phyloP scores from a whole-genome alignment of 495 filamentous ascomycete species.

The Cercophora scortea region DNA sequence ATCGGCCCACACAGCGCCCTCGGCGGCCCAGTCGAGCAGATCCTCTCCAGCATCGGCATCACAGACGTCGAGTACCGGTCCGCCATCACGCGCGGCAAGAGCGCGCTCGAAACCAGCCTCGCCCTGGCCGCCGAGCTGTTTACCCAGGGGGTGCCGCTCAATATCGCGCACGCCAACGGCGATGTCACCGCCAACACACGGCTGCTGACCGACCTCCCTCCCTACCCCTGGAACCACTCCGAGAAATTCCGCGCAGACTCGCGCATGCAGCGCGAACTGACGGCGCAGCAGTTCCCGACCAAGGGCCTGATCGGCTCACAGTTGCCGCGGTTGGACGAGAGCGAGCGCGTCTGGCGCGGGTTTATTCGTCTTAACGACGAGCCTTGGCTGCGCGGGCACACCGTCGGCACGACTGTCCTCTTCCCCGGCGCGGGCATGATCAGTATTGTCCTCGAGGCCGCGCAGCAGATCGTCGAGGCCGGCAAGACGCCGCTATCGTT shows the following conservation, averaged over 20 bases:
- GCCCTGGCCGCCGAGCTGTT: constrained; percentile 28
- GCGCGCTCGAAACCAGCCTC: constrained; percentile 15
- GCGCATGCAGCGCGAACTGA: constrained; percentile 3
- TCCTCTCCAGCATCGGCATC: constrained; percentile 9
- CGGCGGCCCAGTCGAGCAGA: constrained; percentile 37
- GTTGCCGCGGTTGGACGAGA: not conserved
- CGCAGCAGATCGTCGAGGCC: constrained; percentile 1
- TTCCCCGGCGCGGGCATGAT: constrained; percentile 8
- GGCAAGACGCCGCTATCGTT: constrained; percentile 5
- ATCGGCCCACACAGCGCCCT: constrained; percentile 45
- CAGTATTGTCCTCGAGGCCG: constrained; percentile 30
- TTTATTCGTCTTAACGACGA: constrained; percentile 26
- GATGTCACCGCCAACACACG: not conserved
- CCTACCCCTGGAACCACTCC: constrained; percentile 1
- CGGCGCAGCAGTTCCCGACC: not conserved
- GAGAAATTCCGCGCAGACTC: constrained; percentile 14
- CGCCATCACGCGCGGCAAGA: constrained; percentile 16
- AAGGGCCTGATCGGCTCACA: constrained; percentile 10
- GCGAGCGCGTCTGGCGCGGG: constrained; percentile 34
- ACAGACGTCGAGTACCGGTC: constrained; percentile 16
- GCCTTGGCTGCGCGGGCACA: constrained; percentile 32
- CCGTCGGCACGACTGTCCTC: constrained; percentile 17
- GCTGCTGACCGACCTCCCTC: not conserved
- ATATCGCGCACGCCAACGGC: constrained; percentile 2
- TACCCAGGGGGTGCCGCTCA: not conserved